Percentiles rank a stretch among this genome's conserved stretches.
Conservation (phyloP, 2,329 filamentous ascomycete genomes). For the Stachybotrys chartarum region DNA sequence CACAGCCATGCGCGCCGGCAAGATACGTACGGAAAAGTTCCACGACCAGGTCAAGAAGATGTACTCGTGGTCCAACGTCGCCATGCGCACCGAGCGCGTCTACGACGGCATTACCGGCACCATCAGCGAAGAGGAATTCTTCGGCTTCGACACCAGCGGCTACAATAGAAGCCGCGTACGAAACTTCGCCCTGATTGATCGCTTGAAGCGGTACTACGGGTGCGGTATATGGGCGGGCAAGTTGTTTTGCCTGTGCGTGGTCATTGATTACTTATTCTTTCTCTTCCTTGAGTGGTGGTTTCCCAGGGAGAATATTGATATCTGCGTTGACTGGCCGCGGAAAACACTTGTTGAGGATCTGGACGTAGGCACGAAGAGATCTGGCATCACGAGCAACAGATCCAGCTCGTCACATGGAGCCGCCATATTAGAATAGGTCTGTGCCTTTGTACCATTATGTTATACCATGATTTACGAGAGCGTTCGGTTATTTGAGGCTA, state of each 20-base stretch:
- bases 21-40: conserved; percentile 85
- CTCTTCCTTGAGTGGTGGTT: conserved; percentile 82
- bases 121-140: conserved; percentile 82
- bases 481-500: background rate
- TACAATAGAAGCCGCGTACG: conserved; percentile 68
- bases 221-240: conserved; percentile 99
- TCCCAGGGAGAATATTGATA: conserved; percentile 78
- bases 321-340: conserved; percentile 85
- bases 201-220: conserved; percentile 92
- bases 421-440: conserved; percentile 13
- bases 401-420: conserved; percentile 24
- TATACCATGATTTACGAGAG: background rate
- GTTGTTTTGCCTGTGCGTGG: conserved; percentile 87
- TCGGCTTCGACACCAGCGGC: conserved; percentile 66
- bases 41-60: conserved; percentile 96
- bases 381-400: conserved; percentile 19
- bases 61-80: conserved; percentile 98
- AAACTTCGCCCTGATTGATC: conserved; percentile 88
- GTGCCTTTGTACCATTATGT: background rate
- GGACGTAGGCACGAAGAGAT: conserved; percentile 14
- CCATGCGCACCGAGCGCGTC: conserved; percentile 85
- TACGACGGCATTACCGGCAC: conserved; percentile 88
- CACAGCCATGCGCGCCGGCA: conserved; percentile 73
- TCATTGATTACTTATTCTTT: conserved; percentile 90
- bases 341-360: conserved; percentile 43